phyloP scores from a whole-genome alignment of 352 stramenopile genomes.

The Globisporangium canariense region DNA sequence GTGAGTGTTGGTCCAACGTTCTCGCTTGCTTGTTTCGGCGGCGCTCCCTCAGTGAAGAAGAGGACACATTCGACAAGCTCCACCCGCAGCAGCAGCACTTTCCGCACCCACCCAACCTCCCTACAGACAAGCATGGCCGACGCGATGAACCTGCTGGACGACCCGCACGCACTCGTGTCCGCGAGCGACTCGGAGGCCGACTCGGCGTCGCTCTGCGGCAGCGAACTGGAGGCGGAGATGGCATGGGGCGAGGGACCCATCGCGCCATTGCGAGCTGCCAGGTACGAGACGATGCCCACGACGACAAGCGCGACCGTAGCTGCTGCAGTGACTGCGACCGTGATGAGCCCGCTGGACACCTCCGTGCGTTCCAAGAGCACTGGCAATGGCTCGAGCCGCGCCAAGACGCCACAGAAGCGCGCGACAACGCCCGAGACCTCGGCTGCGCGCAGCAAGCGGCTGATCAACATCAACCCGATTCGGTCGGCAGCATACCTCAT shows the following conservation, averaged over 20 bases:
- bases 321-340: not conserved
- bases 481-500: slow-evolving; percentile 58
- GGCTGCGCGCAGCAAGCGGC: slow-evolving; percentile 54
- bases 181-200: slow-evolving; percentile 63
- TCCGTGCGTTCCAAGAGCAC: slow-evolving; percentile 47
- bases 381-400: slow-evolving; percentile 58
- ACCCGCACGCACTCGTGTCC: slow-evolving; percentile 20
- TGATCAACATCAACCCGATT: slow-evolving; percentile 82
- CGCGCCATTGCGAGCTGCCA: slow-evolving; percentile 47
- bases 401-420: slow-evolving; percentile 63
- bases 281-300: slow-evolving; percentile 9
- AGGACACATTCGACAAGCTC: slow-evolving; percentile 5
- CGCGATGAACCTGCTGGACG: slow-evolving; percentile 14
- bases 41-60: not conserved
- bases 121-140: slow-evolving; percentile 12
- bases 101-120: not conserved
- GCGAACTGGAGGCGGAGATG: slow-evolving; percentile 75
- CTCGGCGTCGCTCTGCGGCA: slow-evolving; percentile 65
- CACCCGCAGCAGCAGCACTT: not conserved
- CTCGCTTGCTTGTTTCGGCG: not conserved
- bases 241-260: slow-evolving; percentile 75
- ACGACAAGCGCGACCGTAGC: not conserved
- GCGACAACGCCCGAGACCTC: slow-evolving; percentile 40
- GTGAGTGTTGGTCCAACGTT: not conserved
- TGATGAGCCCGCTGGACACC: slow-evolving; percentile 1